phyloP scores from a whole-genome alignment of 257 asterid species.

The Solanum peruvianum region DNA sequence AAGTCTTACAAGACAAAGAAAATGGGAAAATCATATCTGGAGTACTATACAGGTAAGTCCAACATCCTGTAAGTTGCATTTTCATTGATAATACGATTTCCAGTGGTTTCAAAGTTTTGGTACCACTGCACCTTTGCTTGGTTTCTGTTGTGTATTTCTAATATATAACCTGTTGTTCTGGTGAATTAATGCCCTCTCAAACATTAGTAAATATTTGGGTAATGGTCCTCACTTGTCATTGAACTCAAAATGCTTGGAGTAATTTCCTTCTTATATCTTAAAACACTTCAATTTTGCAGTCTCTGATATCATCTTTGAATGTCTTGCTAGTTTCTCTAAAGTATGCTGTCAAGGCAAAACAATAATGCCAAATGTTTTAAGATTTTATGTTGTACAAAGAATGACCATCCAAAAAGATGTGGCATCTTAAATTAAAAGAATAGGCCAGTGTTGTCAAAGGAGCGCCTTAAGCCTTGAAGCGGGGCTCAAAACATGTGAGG shows the following conservation, averaged over 20 bases:
- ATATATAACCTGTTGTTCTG: neutral
- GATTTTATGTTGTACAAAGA: neutral
- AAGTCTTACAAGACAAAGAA: neutral
- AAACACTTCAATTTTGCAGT: neutral
- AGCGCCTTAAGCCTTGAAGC: too few species aligned
- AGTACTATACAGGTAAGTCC: neutral
- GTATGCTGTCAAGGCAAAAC: neutral
- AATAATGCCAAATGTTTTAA: neutral
- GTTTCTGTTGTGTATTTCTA: neutral
- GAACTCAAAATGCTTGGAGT: neutral
- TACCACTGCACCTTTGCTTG: neutral
- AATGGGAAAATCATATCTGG: conserved; percentile 1
- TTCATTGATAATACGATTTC: neutral
- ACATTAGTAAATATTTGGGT: neutral
- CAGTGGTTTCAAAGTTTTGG: neutral
- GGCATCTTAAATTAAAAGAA: neutral
- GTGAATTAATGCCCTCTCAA: neutral
- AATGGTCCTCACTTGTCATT: neutral
- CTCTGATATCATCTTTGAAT: neutral
- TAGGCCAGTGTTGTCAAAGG: neutral
- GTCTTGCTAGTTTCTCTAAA: neutral
- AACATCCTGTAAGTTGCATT: neutral
- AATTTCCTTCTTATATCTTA: neutral
- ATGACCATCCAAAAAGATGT: neutral
- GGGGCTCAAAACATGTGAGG: neutral